A percentile compares a stretch with the other conserved stretches of the same genome.
phyloP scores from a whole-genome alignment of 352 stramenopile species.

The Phytopythium helicoides region DNA sequence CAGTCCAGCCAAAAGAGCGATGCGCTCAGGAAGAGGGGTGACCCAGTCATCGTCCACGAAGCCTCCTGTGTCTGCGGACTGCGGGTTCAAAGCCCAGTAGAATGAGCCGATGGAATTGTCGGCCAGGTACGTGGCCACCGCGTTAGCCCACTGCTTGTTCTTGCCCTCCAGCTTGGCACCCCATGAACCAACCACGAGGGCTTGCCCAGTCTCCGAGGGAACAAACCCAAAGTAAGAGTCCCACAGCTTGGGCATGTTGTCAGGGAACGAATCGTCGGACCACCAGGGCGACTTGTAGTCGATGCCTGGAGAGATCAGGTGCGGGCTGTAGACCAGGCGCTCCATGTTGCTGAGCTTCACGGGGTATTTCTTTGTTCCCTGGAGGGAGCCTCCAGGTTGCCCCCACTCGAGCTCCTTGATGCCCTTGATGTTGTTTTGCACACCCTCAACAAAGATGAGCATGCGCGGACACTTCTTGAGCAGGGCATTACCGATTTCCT shows the following conservation, averaged over 20 bases:
- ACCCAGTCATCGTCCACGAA: slow-evolving; percentile 72
- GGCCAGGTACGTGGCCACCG: slow-evolving; percentile 46
- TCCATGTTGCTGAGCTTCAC: slow-evolving; percentile 73
- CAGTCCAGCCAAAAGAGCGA: slow-evolving; percentile 40
- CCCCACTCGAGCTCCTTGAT: slow-evolving; percentile 46
- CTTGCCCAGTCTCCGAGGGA: slow-evolving; percentile 45
- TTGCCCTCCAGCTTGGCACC: slow-evolving; percentile 60
- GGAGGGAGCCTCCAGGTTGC: slow-evolving; percentile 56
- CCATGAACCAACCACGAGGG: slow-evolving; percentile 65
- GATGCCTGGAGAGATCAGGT: slow-evolving; percentile 61
- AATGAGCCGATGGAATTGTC: slow-evolving; percentile 64
- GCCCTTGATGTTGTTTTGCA: slow-evolving; percentile 69
- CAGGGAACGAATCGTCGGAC: slow-evolving; percentile 50
- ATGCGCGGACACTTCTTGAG: slow-evolving; percentile 55
- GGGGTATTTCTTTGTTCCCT: slow-evolving; percentile 55
- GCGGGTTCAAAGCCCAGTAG: slow-evolving; percentile 77
- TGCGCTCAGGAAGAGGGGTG: slow-evolving; percentile 55
- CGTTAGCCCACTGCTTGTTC: slow-evolving; percentile 54
- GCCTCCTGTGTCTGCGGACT: slow-evolving; percentile 65
- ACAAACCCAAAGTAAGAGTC: slow-evolving; percentile 70
- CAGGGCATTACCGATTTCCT: slow-evolving; percentile 68
- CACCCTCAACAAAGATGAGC: slow-evolving; percentile 72
- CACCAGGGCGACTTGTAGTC: slow-evolving; percentile 67
- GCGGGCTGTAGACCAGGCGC: slow-evolving; percentile 62
- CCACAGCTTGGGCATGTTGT: slow-evolving; percentile 68